phyloP scores from a whole-genome alignment of 164 flowering plant species.

The Echeveria elegans region DNA sequence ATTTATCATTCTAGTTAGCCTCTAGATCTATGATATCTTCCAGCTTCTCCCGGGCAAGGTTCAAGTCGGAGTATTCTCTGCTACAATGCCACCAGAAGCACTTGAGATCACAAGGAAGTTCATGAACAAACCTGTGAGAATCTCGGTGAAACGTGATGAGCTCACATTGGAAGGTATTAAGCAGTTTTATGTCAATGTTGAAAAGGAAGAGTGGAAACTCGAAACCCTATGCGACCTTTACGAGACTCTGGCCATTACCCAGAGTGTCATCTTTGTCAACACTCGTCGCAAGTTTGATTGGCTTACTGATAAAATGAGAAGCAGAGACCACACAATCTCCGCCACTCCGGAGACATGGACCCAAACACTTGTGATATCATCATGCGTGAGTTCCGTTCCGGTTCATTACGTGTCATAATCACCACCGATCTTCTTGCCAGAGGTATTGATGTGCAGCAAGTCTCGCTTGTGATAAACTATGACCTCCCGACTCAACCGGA shows the following conservation, averaged over 20 bases:
- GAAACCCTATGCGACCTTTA: background rate
- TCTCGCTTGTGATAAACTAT: conserved; percentile 79
- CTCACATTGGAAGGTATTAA: background rate
- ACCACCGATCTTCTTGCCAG: conserved; percentile 83
- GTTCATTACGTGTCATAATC: conserved; percentile 79
- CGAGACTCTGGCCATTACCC: background rate
- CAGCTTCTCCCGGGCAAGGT: conserved; percentile 68
- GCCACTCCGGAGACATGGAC: conserved; percentile 88
- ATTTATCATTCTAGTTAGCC: conserved; percentile 12
- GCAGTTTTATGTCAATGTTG: background rate
- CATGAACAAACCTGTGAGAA: background rate
- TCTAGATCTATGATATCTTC: conserved; percentile 28
- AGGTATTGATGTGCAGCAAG: conserved; percentile 92
- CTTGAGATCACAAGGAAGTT: background rate
- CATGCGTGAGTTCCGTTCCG: conserved; percentile 88
- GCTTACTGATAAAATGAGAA: background rate
- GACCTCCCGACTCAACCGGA: conserved; percentile 88
- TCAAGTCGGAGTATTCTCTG: conserved; percentile 79
- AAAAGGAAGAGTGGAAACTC: background rate
- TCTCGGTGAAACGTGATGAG: background rate
- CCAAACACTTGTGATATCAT: conserved; percentile 80
- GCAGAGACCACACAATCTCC: conserved; percentile 74
- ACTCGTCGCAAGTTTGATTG: background rate
- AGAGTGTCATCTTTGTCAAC: background rate
- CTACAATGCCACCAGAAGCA: conserved; percentile 13